Base-by-base conservation (phyloP, 129 eudicot genomes). In the Solidago caesia region DNA sequence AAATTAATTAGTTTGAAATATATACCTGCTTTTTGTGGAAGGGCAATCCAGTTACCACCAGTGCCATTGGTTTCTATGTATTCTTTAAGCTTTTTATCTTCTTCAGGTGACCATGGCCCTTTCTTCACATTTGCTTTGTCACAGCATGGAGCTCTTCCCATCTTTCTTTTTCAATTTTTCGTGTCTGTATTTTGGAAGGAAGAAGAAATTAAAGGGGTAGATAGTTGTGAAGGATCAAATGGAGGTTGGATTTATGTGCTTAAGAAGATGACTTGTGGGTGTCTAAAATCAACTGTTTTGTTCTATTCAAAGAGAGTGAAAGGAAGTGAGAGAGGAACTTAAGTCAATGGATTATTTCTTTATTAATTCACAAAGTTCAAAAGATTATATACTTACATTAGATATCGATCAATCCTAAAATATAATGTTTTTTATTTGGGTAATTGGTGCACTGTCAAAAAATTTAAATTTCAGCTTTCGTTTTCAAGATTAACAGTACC, bases 121-220 rank as follows among this genome's bases (percentile, higher is more conserved):
- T 72, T 88, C 81, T 88, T 88, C 84, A 88, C 93, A 78, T 79
- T 88, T 73, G 93, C 86, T 64, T 88, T 88, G 86, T 88, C 93
- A 80, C 93, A 88, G 70, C 93, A 88, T 51, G 93, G 93, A 72
- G 93, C 93, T 85, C 93, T 88, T 77, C 93, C 93, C 93, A 88
- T 88, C 72, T 85, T 80, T 78, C 76, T 77, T 62, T 58, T 68
- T 70, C 51, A 62, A 41, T 41, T 27, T 7, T 63, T 7, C 3
- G 60, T 64, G 69, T 56, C n/a, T 72, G 68, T 52, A 77, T 60
- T 33, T 14, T 64, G 72, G 44, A 51, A 15, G 21, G 64, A 12
- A 33, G 75, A 72, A 46, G 39, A 33, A 44, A 26, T 2, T 2
- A 46, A 56, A 4, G 44, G 62, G 65, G 41, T 82, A 42, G 67